Evolutionary conservation across 2,329 filamentous ascomycete species (phyloP).

Genomic region (Pseudogymnoascus sp.): DNA sequence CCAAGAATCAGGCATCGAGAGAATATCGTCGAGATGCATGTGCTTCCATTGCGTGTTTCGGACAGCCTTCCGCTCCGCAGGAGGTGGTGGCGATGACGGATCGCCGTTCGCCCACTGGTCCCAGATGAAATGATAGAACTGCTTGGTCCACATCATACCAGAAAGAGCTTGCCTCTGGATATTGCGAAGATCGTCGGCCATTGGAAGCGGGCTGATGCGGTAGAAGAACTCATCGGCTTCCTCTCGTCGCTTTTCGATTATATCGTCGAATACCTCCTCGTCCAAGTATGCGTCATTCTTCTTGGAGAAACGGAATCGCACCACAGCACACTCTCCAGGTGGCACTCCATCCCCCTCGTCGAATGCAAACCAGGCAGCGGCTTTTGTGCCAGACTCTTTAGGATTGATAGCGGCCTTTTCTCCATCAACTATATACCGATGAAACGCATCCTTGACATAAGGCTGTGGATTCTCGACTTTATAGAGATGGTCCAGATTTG

Average conservation of each 20-base stretch:
- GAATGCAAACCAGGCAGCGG: conserved; percentile 85
- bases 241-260: conserved; percentile 76
- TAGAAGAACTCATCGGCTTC: conserved; percentile 97
- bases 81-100: conserved; percentile 79
- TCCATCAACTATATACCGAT: conserved; percentile 75
- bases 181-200: conserved; percentile 88
- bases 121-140: conserved; percentile 95
- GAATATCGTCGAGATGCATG: conserved; percentile 86
- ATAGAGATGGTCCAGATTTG: conserved; percentile 74
- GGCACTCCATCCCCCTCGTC: conserved; percentile 81
- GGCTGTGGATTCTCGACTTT: conserved; percentile 68
- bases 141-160: conserved; percentile 98
- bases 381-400: conserved; percentile 73
- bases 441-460: conserved; percentile 94
- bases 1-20: conserved; percentile 98
- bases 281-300: conserved; percentile 73
- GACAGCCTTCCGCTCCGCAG: conserved; percentile 68
- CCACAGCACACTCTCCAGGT: conserved; percentile 89
- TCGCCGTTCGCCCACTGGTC: conserved; percentile 97
- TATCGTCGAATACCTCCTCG: conserved; percentile 85
- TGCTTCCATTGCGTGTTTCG: conserved; percentile 91
- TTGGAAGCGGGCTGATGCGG: conserved; percentile 83
- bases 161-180: conserved; percentile 92
- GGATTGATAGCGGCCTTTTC: conserved; percentile 81
- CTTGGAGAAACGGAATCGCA: conserved; percentile 81